Evolutionary conservation across 2,329 filamentous ascomycete genomes (phyloP).

Genomic region (Fusarium sp.): DNA sequence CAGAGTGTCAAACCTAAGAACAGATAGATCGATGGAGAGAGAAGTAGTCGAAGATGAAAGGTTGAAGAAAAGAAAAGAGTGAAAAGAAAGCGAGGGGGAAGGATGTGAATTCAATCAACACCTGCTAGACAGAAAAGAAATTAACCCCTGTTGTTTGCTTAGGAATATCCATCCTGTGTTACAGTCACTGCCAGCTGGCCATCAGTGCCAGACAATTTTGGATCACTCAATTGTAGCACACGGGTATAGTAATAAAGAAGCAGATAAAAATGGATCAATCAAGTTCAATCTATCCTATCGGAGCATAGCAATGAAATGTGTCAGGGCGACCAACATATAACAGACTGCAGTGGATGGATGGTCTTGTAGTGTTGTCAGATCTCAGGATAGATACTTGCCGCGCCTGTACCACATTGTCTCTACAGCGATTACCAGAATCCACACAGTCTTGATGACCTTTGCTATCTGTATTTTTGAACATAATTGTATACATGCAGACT

Average conservation of each 20-base stretch:
- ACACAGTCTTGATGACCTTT: background rate
- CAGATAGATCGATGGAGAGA: background rate
- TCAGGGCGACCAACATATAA: background rate
- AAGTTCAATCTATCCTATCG: background rate
- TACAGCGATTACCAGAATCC: background rate
- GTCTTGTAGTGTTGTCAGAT: background rate
- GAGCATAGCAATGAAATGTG: background rate
- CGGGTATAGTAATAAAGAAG: background rate
- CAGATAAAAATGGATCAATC: background rate
- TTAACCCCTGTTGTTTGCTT: background rate
- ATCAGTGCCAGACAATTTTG: background rate
- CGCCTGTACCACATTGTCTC: background rate
- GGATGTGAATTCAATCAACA: background rate
- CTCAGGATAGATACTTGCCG: background rate
- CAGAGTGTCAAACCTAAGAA: background rate
- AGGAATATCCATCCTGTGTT: background rate
- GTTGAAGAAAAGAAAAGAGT: background rate
- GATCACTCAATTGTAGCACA: background rate
- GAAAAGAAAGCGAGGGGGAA: background rate
- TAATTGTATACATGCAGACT: background rate
- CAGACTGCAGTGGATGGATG: background rate
- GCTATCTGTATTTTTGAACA: background rate
- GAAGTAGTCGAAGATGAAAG: background rate
- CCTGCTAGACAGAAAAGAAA: background rate
- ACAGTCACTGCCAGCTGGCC: background rate